Base-by-base conservation (phyloP, 192 early-diverging fungal species). In the Linnemannia elongata region DNA sequence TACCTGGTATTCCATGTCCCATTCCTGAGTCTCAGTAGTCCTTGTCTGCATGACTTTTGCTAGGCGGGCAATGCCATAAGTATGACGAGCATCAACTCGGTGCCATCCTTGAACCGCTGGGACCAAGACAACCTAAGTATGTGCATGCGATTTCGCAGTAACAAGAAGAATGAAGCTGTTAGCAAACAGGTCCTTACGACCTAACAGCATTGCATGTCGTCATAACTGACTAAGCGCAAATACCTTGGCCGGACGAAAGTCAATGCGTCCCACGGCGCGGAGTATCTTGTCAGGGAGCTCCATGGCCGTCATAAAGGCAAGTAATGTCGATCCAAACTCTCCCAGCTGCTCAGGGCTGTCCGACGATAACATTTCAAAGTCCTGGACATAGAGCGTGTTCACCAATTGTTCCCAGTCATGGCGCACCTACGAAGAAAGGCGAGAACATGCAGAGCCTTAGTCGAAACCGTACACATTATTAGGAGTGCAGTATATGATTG, bases 321-420 rank as follows among this genome's bases (percentile, higher is more conserved):
- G 47, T 33, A 95, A 72, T 22, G 87, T 78, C 10, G 49, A n/a
- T 6, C 91, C 89, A 88, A 95, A 95, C 8, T 76, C 75, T 0
- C 89, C 89, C 0, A 88, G 41, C 1, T 80, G 52, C 4, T 49
- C 55, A 2, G 57, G 76, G 55, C 68, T 60, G 0, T 69, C 55
- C 3, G 30, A 55, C 18, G 88, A 52, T 0, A 81, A 88, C 27
- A 88, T 52, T 3, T 89, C 86, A 60, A 95, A 90, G 69, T 95
- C 94, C 72, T 95, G 94, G 17, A 95, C 92, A 85, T 90, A 95
- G 33, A 95, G 77, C 7, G 91, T 91, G 82, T 95, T 95, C 13
- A 92, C 90, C 20, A 95, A 72, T 24, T 91, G 80, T 12, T 88
- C 74, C 90, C 93, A 95, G 81, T 95, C 94, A 35, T 91, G 88